These are phyloP conservation scores for Mucor circinelloides DNA, from an alignment of 371 early-diverging fungal genomes.

Conservation along the genomic window DNA sequence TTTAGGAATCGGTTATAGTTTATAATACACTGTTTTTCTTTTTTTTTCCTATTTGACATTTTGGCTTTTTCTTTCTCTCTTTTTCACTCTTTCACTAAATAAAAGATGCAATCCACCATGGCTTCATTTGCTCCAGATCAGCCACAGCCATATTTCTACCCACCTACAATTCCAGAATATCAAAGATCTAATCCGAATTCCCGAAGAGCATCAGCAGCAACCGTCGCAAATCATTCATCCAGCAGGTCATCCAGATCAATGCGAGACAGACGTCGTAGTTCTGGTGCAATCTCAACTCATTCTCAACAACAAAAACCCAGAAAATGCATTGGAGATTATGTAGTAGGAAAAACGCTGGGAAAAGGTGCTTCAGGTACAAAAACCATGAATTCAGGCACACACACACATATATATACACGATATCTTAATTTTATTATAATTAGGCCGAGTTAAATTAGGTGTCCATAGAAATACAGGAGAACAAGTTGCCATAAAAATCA, in stretches of 20 bases:
- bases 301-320: conserved; percentile 40
- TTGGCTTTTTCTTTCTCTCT: conserved; percentile 10
- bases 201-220: conserved; percentile 37
- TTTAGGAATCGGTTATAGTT: not conserved
- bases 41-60: not conserved
- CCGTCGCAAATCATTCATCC: conserved; percentile 18
- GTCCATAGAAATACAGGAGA: conserved; percentile 47
- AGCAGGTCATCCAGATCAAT: conserved; percentile 32
- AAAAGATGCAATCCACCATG: conserved; percentile 11
- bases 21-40: not conserved
- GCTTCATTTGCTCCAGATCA: conserved; percentile 7
- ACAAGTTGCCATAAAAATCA: conserved; percentile 55
- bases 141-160: conserved; percentile 22
- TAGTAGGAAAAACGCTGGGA: conserved; percentile 53
- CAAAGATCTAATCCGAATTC: conserved; percentile 19
- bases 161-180: conserved; percentile 19
- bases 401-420: not conserved
- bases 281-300: conserved; percentile 42
- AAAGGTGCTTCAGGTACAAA: conserved; percentile 56
- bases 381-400: not conserved
- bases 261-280: conserved; percentile 45
- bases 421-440: not conserved
- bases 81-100: conserved; percentile 3
- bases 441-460: conserved; percentile 53
- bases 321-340: conserved; percentile 52